These are phyloP conservation scores for Lyophyllum semitale DNA, from an alignment of 768 basidiomycete species.

Conservation along the genomic window DNA sequence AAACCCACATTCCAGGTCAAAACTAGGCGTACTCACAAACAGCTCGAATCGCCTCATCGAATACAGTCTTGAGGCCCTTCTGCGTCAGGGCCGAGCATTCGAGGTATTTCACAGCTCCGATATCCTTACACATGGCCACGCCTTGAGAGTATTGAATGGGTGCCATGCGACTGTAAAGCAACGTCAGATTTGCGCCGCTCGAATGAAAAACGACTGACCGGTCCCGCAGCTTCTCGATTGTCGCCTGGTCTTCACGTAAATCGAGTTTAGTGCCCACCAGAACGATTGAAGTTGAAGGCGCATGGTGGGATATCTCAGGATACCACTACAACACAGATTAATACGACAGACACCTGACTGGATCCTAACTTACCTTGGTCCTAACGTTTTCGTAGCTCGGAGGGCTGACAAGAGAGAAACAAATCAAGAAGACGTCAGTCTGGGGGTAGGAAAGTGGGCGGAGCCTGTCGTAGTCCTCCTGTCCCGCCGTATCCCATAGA, in stretches of 20 bases:
- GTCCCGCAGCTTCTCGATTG: conserved; percentile 91
- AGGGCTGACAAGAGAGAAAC: conserved; percentile 97
- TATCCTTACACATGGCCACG: conserved; percentile 88
- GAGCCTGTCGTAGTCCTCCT: conserved; percentile 98
- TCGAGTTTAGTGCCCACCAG: conserved; percentile 98
- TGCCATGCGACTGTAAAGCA: conserved; percentile 73
- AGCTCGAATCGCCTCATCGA: conserved; percentile 97
- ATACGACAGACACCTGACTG: neutral
- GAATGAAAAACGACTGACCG: conserved; percentile 48
- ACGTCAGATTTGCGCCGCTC: neutral
- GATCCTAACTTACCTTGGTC: conserved; percentile 72
- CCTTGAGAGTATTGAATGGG: conserved; percentile 94
- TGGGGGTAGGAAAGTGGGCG: conserved; percentile 98
- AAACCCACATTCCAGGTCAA: neutral
- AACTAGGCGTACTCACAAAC: conserved; percentile 68
- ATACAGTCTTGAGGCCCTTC: conserved; percentile 98
- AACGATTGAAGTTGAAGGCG: conserved; percentile 90
- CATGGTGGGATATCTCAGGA: conserved; percentile 97
- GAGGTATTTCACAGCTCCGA: conserved; percentile 93
- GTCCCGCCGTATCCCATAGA: conserved; percentile 99
- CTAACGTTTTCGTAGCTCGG: conserved; percentile 98
- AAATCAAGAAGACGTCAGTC: conserved; percentile 99
- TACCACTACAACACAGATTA: conserved; percentile 68
- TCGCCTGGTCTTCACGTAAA: conserved; percentile 91
- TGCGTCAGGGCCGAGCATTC: conserved; percentile 97